Evolutionary conservation across 148 eudicot genomes (phyloP).

Genomic region (Amaranthus hypochondriacus): DNA sequence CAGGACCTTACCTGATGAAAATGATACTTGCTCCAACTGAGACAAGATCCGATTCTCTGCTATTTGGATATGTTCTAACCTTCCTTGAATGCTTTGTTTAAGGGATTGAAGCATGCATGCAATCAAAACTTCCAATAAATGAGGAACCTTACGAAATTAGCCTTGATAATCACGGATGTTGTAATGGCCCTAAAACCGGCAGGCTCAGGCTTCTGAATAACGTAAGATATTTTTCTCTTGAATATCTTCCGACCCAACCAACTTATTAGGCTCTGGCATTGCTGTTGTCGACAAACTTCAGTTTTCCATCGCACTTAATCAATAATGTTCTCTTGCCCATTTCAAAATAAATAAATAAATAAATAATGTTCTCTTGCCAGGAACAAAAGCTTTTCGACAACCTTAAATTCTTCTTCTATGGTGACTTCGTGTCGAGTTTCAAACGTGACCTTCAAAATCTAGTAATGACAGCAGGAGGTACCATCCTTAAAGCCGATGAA

Average conservation of each 20-base stretch:
- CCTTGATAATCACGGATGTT: constrained; percentile 78
- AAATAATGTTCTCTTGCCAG: constrained; percentile 32
- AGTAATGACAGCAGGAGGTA: constrained; percentile 65
- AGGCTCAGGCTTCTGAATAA: constrained; percentile 48
- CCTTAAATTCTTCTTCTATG: constrained; percentile 50
- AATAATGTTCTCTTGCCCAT: no score
- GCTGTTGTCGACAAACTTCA: background rate
- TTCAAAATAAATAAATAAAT: no score
- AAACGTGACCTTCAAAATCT: constrained; percentile 52
- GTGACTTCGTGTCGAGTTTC: constrained; percentile 54
- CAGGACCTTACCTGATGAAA: background rate
- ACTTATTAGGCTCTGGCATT: background rate
- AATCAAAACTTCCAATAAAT: constrained; percentile 38
- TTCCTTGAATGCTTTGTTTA: constrained; percentile 9
- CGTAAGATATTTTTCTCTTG: constrained; percentile 36
- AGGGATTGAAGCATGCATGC: constrained; percentile 78
- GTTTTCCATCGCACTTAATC: background rate
- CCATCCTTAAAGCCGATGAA: constrained; percentile 39
- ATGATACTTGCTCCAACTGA: background rate
- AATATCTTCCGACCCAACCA: background rate
- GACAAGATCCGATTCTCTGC: background rate
- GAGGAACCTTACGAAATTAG: constrained; percentile 76
- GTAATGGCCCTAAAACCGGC: constrained; percentile 72
- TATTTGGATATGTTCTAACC: background rate
- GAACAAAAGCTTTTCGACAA: constrained; percentile 67